phyloP scores from a whole-genome alignment of 805 yeast genomes.

The Barnettozyma pratensis region DNA sequence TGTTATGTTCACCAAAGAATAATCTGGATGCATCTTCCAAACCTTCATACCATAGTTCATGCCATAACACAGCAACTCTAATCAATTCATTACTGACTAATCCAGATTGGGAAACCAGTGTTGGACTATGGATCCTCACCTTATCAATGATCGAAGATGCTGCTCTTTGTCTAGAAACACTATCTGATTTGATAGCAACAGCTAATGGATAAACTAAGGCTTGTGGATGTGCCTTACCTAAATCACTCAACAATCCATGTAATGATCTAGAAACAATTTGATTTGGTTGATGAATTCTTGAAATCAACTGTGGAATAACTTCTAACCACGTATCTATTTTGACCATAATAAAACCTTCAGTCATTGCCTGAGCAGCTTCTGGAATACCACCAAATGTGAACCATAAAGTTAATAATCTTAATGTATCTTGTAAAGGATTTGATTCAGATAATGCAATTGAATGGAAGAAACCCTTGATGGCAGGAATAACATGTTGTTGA shows the following conservation, averaged over 20 bases:
- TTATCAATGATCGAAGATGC: constrained; percentile 88
- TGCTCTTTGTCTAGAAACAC: constrained; percentile 83
- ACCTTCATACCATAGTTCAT: constrained; percentile 97
- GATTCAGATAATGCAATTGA: constrained; percentile 84
- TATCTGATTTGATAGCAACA: constrained; percentile 93
- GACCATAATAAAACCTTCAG: constrained; percentile 85
- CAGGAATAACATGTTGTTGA: constrained; percentile 89
- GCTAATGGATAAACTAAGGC: constrained; percentile 93
- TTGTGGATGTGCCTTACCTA: constrained; percentile 96
- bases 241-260: constrained; percentile 72
- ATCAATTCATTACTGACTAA: constrained; percentile 90
- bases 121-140: constrained; percentile 83
- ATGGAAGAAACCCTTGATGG: constrained; percentile 92
- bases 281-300: constrained; percentile 94
- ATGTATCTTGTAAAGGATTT: constrained; percentile 87
- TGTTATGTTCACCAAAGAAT: constrained; percentile 90
- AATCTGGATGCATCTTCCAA: constrained; percentile 93
- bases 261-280: constrained; percentile 76
- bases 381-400: constrained; percentile 91
- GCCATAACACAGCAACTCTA: constrained; percentile 94
- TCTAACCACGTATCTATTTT: constrained; percentile 92
- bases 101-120: constrained; percentile 86
- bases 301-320: constrained; percentile 91
- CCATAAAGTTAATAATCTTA: constrained; percentile 89
- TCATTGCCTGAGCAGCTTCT: constrained; percentile 86